Percentiles rank a stretch among this genome's conserved stretches.
Conservation (phyloP, 2,329 filamentous ascomycete genomes). For the Aspergillus luchuensis region DNA sequence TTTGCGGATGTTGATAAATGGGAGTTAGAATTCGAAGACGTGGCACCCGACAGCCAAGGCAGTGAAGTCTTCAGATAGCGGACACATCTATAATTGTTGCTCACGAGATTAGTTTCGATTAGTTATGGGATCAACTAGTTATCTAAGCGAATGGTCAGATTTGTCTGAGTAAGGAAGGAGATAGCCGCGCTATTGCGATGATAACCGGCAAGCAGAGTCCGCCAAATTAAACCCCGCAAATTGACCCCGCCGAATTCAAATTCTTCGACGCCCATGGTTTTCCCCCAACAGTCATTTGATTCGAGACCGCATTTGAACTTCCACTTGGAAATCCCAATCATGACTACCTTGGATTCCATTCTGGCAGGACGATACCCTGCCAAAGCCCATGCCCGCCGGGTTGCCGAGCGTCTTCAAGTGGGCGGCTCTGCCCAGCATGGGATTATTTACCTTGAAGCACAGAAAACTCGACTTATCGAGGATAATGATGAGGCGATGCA, state of each 20-base stretch:
- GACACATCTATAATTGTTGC: not conserved
- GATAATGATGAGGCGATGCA: constrained; percentile 83
- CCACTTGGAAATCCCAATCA: constrained; percentile 17
- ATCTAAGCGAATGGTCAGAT: not conserved
- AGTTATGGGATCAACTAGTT: not conserved
- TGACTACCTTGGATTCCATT: constrained; percentile 42
- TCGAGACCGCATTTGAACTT: not conserved
- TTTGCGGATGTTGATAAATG: constrained; percentile 47
- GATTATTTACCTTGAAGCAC: constrained; percentile 84
- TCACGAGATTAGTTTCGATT: not conserved
- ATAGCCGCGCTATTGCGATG: not conserved
- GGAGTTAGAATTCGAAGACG: constrained; percentile 49
- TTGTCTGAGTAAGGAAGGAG: not conserved
- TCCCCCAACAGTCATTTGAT: not conserved
- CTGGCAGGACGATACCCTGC: constrained; percentile 70
- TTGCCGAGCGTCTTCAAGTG: constrained; percentile 74
- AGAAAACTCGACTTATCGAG: constrained; percentile 77
- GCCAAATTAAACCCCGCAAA: not conserved
- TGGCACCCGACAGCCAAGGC: constrained; percentile 30
- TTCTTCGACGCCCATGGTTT: not conserved
- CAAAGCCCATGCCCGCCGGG: constrained; percentile 80
- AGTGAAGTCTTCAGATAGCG: constrained; percentile 19
- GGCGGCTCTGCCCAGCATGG: constrained; percentile 67
- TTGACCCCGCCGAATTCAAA: not conserved
- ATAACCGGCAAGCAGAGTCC: not conserved